Base-by-base conservation (phyloP, 1,284 basidiomycete genomes). In the Microbotryum saponariae region DNA sequence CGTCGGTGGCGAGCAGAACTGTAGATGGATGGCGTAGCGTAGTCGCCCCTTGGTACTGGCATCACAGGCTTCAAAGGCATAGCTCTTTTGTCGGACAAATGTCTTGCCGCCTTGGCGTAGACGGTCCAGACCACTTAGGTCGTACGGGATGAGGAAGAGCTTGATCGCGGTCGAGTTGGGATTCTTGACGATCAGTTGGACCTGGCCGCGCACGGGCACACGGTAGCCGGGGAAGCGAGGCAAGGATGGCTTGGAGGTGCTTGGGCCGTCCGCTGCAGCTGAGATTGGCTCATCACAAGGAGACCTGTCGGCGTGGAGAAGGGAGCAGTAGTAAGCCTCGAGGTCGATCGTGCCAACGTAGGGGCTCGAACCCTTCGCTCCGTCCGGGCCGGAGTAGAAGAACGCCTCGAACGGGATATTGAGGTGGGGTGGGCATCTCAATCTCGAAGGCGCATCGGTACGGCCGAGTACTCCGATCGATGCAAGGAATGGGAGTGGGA, bases 91-190 rank as follows among this genome's bases (percentile, higher is more conserved):
- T 10, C 72, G 64, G 1, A 74, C 33, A 56, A 73, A 73, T 2
- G 73, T 73, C 51, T 73, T 71, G 1, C 69, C 63, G 8, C 72
- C 73, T 6, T 56, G 37, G 1, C 71, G 71, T 5, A 4, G 16
- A 4, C 65, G 52, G 2, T 64, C 61, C 57, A 81, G 71, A 7
- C 71, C 68, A 5, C 73, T 69, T 12, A 81, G 71, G 63, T 81
- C 79, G 64, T 81, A 81, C 0, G 79, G 78, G 4, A 81, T 69
- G 2, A 81, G 69, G 62, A 81, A 81, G 12, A 78, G 76, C 68
- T 80, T 79, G 68, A 79, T 70, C 0, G 79, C 75, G 4, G 73
- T 74, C 27, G 73, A 70, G 29, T 73, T 72, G 3, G 77, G 71
- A 29, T 77, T 78, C 70, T 78, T 79, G 71, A 81, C 72, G 29